Conservation (phyloP, 2,329 filamentous ascomycete genomes). For the Fusarium circinatum region DNA sequence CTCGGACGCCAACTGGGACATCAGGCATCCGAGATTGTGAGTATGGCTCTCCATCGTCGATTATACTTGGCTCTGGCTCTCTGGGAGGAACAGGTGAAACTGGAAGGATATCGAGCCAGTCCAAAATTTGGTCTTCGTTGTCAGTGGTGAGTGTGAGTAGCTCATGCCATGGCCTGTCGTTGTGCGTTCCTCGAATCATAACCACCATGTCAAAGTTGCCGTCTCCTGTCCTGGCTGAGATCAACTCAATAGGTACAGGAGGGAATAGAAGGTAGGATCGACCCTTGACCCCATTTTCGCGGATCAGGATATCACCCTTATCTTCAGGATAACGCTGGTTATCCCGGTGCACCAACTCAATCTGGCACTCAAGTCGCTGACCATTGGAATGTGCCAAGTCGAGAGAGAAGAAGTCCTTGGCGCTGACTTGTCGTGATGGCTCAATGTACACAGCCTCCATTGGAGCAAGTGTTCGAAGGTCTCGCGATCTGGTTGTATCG, state of each 20-base stretch:
- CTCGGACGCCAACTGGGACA: slow-evolving; percentile 48
- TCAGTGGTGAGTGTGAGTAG: slow-evolving; percentile 81
- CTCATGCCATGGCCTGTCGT: slow-evolving; percentile 82
- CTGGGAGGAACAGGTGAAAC: slow-evolving; percentile 60
- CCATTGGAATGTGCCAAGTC: slow-evolving; percentile 88
- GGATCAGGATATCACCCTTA: slow-evolving; percentile 87
- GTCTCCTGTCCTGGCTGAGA: slow-evolving; percentile 85
- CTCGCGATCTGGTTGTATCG: slow-evolving; percentile 81
- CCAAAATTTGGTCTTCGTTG: slow-evolving; percentile 78
- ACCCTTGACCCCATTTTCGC: slow-evolving; percentile 82
- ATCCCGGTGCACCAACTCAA: slow-evolving; percentile 88
- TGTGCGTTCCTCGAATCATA: slow-evolving; percentile 81
- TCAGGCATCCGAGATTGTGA: slow-evolving; percentile 36
- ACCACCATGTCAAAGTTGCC: slow-evolving; percentile 77
- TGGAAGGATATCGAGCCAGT: slow-evolving; percentile 87
- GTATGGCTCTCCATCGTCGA: slow-evolving; percentile 44
- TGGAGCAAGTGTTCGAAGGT: slow-evolving; percentile 79
- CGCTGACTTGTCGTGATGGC: slow-evolving; percentile 81
- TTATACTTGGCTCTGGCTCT: slow-evolving; percentile 49
- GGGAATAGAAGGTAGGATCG: slow-evolving; percentile 87
- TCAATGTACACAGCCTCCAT: slow-evolving; percentile 78
- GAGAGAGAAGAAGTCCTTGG: slow-evolving; percentile 89
- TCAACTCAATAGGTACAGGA: slow-evolving; percentile 76
- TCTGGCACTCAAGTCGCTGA: slow-evolving; percentile 86
- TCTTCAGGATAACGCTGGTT: slow-evolving; percentile 73